These are phyloP conservation scores for Dactylellina parvicollis DNA, from an alignment of 2,329 filamentous ascomycete genomes.

Conservation along the genomic window DNA sequence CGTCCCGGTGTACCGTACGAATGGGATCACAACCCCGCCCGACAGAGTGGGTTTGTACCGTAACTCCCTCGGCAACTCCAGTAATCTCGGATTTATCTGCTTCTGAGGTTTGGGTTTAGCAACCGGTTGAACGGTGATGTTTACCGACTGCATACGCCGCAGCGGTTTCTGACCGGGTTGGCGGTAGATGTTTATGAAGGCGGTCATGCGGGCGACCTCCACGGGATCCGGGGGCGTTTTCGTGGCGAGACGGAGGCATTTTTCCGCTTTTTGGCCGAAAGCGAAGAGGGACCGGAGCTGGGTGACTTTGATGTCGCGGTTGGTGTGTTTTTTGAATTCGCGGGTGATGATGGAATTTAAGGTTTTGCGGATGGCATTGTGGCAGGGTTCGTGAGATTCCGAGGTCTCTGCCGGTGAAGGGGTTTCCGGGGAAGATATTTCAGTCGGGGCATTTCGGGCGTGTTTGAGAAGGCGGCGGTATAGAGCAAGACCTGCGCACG, in stretches of 20 bases:
- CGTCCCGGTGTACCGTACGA: slow-evolving; percentile 39
- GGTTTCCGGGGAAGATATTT: too few species aligned
- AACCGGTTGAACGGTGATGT: slow-evolving; percentile 36
- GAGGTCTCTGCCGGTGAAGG: too few species aligned
- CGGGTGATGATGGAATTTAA: slow-evolving; percentile 40
- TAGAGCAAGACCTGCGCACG: slow-evolving; percentile 42
- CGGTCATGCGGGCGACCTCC: slow-evolving; percentile 23
- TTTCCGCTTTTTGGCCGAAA: slow-evolving; percentile 29
- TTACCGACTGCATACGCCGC: slow-evolving; percentile 28
- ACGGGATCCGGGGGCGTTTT: slow-evolving; percentile 17
- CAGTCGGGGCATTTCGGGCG: too few species aligned
- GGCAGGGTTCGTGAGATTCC: too few species aligned
- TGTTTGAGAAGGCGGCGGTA: slow-evolving; percentile 50
- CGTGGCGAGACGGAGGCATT: slow-evolving; percentile 32
- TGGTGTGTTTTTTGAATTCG: slow-evolving; percentile 36
- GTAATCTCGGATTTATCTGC: slow-evolving; percentile 5
- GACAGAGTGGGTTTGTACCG: slow-evolving; percentile 30
- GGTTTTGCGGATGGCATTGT: slow-evolving; percentile 13
- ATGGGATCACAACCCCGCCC: slow-evolving; percentile 27
- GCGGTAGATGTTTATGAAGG: slow-evolving; percentile 21
- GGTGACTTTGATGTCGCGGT: slow-evolving; percentile 14
- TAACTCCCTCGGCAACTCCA: slow-evolving; percentile 11
- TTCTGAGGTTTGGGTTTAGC: slow-evolving; percentile 23
- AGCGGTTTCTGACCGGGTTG: slow-evolving; percentile 7
- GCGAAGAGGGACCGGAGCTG: slow-evolving; percentile 7